phyloP scores from a whole-genome alignment of 805 yeast species.

The Nakazawaea ambrosiae region DNA sequence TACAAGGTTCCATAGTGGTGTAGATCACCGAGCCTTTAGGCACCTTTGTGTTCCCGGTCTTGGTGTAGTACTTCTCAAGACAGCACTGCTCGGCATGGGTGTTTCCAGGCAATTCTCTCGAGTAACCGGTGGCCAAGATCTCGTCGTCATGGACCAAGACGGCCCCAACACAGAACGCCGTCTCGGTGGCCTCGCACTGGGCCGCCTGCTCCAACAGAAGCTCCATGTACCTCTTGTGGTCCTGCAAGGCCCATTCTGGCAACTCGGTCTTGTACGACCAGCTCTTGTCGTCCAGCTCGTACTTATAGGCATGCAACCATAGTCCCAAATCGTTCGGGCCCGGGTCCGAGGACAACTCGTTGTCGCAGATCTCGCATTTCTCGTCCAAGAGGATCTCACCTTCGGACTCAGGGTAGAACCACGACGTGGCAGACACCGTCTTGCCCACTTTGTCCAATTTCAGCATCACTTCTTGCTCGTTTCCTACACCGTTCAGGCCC shows the following conservation, averaged over 20 bases:
- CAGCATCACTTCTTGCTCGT: slow-evolving; percentile 34
- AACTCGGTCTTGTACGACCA: slow-evolving; percentile 75
- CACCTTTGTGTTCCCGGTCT: slow-evolving; percentile 28
- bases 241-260: slow-evolving; percentile 76
- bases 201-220: slow-evolving; percentile 72
- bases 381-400: slow-evolving; percentile 66
- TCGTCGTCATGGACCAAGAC: slow-evolving; percentile 61
- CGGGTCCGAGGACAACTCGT: slow-evolving; percentile 78
- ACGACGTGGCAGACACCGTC: slow-evolving; percentile 55
- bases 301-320: slow-evolving; percentile 88
- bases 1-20: slow-evolving; percentile 98
- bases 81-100: slow-evolving; percentile 99
- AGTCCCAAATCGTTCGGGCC: slow-evolving; percentile 80
- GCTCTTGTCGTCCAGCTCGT: slow-evolving; percentile 44
- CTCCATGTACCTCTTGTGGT: slow-evolving; percentile 58
- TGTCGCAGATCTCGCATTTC: slow-evolving; percentile 58
- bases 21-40: slow-evolving; percentile 78
- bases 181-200: slow-evolving; percentile 72
- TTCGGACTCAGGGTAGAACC: slow-evolving; percentile 48
- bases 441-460: slow-evolving; percentile 66
- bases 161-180: slow-evolving; percentile 95
- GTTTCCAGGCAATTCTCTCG: slow-evolving; percentile 88
- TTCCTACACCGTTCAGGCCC: slow-evolving; percentile 55
- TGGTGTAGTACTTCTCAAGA: slow-evolving; percentile 56
- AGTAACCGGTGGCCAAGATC: slow-evolving; percentile 75